Base-by-base conservation (phyloP, 2,329 filamentous ascomycete genomes). In the Cyphellophora europaea region DNA sequence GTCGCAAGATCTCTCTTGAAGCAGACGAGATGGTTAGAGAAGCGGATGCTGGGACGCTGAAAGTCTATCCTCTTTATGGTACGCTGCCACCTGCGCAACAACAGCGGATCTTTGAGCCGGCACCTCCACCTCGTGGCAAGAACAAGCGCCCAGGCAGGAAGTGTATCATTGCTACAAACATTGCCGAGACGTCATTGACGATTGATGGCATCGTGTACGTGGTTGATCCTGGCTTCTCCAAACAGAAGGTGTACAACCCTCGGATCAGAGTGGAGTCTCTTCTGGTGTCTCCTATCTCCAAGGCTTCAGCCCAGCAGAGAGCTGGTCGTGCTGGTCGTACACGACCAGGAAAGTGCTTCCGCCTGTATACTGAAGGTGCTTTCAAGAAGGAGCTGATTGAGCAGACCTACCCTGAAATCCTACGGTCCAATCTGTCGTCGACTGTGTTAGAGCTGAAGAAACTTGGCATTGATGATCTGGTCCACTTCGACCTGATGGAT, bases 311-410 rank as follows among this genome's bases (percentile, higher is more conserved):
- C 6, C 86, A 95, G 58, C 91, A 98, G 64, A 75, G 93, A 58
- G 93, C 93, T 44, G 93, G 93, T 82, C 89, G 91, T 86, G 91
- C 91, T 11, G 91, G 93, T 71, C 89, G 91, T 81, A 98, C 91
- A 30, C 81, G 88, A 45, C 91, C 93, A 30, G 93, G 93, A 67
- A 98, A 98, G 62, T 96, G 91, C 63, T 98, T 96, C 73, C 77
- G 91, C 28, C 65, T 98, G 11, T 98, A 98, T 62, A 98, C 91
- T 0, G 91, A 98, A 58, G 74, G 71, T 38, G 89, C 91, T 0
- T 98, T 95, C 67, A 95, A 95, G 71, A 89, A 93, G 59, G 91
- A 98, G 61, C 74, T 98, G 32, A 96, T 95, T 43, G 87, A 95
- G 59, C 87, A 94, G 59, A 96, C 91, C 0, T 88, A 98, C 51